Evolutionary conservation across 345 rosid genomes (phyloP).

Genomic region (Moricandia arvensis): DNA sequence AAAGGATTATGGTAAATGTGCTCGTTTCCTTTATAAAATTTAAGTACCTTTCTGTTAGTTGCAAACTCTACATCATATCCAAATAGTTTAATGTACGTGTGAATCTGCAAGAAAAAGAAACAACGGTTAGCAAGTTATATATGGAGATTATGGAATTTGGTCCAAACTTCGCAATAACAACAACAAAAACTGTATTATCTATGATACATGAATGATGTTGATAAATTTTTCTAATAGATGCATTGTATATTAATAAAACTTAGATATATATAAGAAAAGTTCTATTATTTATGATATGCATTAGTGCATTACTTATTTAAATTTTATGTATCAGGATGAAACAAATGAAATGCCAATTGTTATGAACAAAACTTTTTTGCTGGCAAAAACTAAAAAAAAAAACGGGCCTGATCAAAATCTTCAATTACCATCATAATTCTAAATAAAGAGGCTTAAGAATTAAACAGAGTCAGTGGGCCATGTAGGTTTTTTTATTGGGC

Average conservation of each 20-base stretch:
- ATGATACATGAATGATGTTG: background rate
- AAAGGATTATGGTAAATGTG: slow-evolving; percentile 8
- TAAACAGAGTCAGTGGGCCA: background rate
- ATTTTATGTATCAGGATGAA: background rate
- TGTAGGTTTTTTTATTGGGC: slow-evolving; percentile 6
- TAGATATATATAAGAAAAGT: too few species aligned
- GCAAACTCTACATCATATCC: slow-evolving; percentile 31
- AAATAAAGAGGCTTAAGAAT: background rate
- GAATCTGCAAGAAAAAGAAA: background rate
- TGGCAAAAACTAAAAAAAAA: background rate
- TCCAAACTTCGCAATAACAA: background rate
- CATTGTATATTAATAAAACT: background rate
- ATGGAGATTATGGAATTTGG: background rate
- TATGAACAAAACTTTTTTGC: background rate
- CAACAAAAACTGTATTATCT: background rate
- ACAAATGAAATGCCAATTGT: background rate
- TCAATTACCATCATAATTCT: background rate
- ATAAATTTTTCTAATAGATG: background rate
- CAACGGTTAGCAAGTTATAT: background rate
- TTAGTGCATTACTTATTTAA: too few species aligned
- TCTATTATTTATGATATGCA: too few species aligned
- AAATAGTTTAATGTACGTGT: slow-evolving; percentile 4
- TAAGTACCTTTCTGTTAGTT: slow-evolving; percentile 29
- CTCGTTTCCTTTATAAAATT: background rate
- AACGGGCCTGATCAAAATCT: background rate